These are phyloP conservation scores for Corylus avellana DNA, from an alignment of 306 rosid genomes.

Conservation along the genomic window DNA sequence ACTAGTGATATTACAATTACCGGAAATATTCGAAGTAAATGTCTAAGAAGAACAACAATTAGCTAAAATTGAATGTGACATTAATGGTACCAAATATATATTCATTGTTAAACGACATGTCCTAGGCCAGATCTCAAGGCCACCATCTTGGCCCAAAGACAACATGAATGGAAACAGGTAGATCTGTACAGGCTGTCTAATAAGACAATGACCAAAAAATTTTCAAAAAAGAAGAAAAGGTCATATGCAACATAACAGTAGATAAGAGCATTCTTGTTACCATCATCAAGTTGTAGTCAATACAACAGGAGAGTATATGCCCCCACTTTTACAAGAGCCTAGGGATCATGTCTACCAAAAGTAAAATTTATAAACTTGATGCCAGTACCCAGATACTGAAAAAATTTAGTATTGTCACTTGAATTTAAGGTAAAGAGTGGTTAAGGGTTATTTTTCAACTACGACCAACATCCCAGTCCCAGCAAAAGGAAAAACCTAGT, in stretches of 20 bases:
- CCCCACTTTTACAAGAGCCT: background rate
- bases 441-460: background rate
- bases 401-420: background rate
- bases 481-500: background rate
- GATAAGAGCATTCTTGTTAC: background rate
- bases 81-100: too few relatives aligned
- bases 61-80: background rate
- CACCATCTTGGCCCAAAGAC: slow-evolving; percentile 1
- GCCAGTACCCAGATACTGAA: background rate
- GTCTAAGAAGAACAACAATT: background rate
- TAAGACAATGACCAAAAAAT: background rate
- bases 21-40: background rate
- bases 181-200: background rate
- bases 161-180: background rate
- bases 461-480: background rate
- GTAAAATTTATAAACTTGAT: background rate
- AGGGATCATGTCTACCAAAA: background rate
- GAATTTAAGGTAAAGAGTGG: too few relatives aligned
- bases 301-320: background rate
- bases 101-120: too few relatives aligned
- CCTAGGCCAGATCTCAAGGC: background rate
- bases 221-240: background rate
- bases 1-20: background rate
- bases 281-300: background rate
- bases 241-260: background rate